Base-by-base conservation (phyloP, 148 eudicot species). In the Beta vulgaris region DNA sequence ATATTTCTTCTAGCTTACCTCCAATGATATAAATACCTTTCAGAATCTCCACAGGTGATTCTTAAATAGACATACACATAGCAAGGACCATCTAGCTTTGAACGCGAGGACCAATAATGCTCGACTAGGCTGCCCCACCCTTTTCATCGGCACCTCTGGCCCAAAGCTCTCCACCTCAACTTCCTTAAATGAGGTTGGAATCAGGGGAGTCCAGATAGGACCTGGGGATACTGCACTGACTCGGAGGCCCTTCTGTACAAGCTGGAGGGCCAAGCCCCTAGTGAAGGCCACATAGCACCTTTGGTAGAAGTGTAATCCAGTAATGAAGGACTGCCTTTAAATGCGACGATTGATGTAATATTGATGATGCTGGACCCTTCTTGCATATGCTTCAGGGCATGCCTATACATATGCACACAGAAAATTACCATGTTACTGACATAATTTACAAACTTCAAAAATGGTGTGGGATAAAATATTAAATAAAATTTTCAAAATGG, bases 201-300 rank as follows among this genome's bases (percentile, higher is more conserved):
- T 89, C 69, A 93, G 68, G 0, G 96, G 98, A 10, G 96, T 93
- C 92, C 93, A 91, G 6, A 89, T 79, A 2, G 98, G 98, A 3
- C 93, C 96, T 0, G 98, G 98, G 10, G 98, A 93, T 1, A 91
- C 89, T 4, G 86, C 87, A 25, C 91, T 91, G 23, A 91, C 92
- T 14, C 96, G 83, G 31, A 93, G 89, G 2, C 89, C 88, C 59
- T 73, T 86, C 39, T 79, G 70, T 6, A 83, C 89, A 0, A 93
- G 90, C 82, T 93, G 90, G 14, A 89, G 87, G 1, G 92, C 88
- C 13, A 93, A 79, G 1, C 86, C 88, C 48, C 98, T 78, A 0
- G 89, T 93, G 82, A 93, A 93, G 0, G 91, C 74, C 46, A 93
- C 93, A 11, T 88, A 0, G 98, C 98, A 0, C 96, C 98, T 69